Base-by-base conservation (phyloP, 495 filamentous ascomycete genomes). In the Penicillium roqueforti region DNA sequence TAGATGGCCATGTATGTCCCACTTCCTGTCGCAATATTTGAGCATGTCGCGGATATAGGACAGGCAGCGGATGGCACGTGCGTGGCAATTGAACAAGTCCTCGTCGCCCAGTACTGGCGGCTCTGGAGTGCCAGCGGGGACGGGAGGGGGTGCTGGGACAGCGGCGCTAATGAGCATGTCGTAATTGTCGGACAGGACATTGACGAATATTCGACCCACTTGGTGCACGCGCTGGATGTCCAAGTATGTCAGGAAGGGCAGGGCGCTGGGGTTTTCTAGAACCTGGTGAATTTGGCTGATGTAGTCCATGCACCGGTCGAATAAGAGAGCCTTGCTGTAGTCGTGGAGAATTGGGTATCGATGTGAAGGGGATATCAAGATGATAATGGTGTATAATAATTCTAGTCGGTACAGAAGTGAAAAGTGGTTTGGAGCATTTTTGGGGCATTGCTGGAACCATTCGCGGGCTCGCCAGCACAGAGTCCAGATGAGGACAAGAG, bases 331-430 rank as follows among this genome's bases (percentile, higher is more conserved):
- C 57, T 86, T 84, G 37, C 80, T 87, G 59, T 89, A 88, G 11
- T 84, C 76, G 25, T 79, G 81, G 23, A 87, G 75, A 0, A 75
- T 69, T 4, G 86, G 83, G n/a, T 82, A 77, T 57, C 83, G 74
- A 4, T 83, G 79, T 20, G 83, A 86, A 1, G 90, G 87, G 2
- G 90, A 88, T 8, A 95, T 74, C 51, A 90, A 84, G 67, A 93
- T 87, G 41, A 95, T 83, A 54, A 85, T 91, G 57, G 86, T 89
- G 68, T 93, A 97, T 10, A 91, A 77, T 50, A 90, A 68, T 68
- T 97, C 92, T 14, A 93, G 78, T 47, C 88, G 82, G 54, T 95
- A 87, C 53, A 89, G 80, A 32, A 86, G 79, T 13, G 81, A 78
- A 56, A 88, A 81, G 53, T 76, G 76, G 3, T 72, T 65, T 10